Evolutionary conservation across 371 early-diverging fungal genomes (phyloP).

Genomic region (Haplosporangium sp.): DNA sequence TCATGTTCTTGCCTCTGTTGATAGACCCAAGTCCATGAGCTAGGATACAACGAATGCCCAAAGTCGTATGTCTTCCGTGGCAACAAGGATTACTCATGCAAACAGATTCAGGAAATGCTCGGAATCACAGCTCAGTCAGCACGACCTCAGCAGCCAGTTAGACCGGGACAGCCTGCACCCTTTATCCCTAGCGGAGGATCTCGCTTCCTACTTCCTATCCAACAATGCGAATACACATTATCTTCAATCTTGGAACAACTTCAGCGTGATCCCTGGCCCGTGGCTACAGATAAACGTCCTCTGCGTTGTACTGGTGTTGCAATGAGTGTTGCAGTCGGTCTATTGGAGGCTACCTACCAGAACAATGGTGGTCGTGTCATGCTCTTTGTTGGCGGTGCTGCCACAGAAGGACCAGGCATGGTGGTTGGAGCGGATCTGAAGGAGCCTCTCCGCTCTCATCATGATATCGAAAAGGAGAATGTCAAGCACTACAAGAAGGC

Average conservation of each 20-base stretch:
- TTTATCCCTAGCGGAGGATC: constrained; percentile 46
- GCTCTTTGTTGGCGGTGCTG: constrained; percentile 98
- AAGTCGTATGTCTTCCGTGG: constrained; percentile 99
- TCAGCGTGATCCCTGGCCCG: constrained; percentile 99
- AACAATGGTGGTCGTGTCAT: constrained; percentile 96
- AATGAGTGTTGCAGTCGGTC: constrained; percentile 93
- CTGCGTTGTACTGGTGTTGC: constrained; percentile 99
- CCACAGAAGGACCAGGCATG: constrained; percentile 98
- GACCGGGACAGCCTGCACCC: constrained; percentile 72
- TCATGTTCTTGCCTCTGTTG: neutral
- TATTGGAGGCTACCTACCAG: constrained; percentile 94
- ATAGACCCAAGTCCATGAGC: constrained; percentile 93
- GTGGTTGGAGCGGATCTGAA: constrained; percentile 95
- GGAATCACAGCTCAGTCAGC: constrained; percentile 71
- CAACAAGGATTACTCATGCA: constrained; percentile 93
- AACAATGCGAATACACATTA: constrained; percentile 95
- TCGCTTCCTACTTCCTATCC: constrained; percentile 89
- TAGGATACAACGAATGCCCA: constrained; percentile 95
- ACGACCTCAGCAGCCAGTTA: constrained; percentile 70
- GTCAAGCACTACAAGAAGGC: constrained; percentile 95
- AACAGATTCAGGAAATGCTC: constrained; percentile 97
- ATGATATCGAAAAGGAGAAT: constrained; percentile 96
- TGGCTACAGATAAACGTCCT: constrained; percentile 92
- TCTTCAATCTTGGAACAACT: constrained; percentile 95
- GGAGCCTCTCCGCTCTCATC: constrained; percentile 96